These are phyloP conservation scores for Setaria viridis DNA, from an alignment of 202 grass and related monocot genomes.

Conservation along the genomic window DNA sequence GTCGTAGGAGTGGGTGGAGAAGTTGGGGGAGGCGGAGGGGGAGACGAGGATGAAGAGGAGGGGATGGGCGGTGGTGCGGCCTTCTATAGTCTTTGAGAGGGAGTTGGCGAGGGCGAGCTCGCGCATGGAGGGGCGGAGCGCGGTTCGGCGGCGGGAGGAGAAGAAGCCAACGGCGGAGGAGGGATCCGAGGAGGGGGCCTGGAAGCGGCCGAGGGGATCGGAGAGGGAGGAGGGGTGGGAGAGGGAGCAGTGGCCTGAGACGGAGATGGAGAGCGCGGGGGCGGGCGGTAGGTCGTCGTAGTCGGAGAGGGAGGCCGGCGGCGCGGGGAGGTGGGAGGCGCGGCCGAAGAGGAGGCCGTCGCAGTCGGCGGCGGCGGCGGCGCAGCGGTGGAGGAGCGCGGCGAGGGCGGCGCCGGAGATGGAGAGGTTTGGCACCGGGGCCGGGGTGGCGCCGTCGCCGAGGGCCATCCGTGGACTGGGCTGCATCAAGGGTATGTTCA, in stretches of 20 bases:
- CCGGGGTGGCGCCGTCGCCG: constrained; percentile 4
- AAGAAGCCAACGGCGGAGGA: constrained; percentile 66
- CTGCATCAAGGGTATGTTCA: too few relatives aligned
- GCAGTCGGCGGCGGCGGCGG: constrained; percentile 57
- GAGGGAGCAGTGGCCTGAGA: constrained; percentile 52
- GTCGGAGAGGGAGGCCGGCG: constrained; percentile 61
- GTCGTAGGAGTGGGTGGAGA: constrained; percentile 72
- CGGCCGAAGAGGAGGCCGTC: constrained; percentile 79
- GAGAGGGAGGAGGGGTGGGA: constrained; percentile 51
- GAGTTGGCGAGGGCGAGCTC: constrained; percentile 65
- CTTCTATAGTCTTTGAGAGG: constrained; percentile 49
- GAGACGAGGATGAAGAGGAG: constrained; percentile 74
- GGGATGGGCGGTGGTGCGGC: constrained; percentile 32
- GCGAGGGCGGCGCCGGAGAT: constrained; percentile 76
- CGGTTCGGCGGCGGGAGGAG: constrained; percentile 66
- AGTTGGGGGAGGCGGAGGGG: constrained; percentile 51
- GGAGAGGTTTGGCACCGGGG: constrained; percentile 56
- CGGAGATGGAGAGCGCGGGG: constrained; percentile 53
- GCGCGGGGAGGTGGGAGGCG: constrained; percentile 47
- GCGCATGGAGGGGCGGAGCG: constrained; percentile 73
- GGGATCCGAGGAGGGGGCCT: not conserved
- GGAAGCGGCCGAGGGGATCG: constrained; percentile 46
- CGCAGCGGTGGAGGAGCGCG: constrained; percentile 72
- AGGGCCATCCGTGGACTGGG: constrained; percentile 14
- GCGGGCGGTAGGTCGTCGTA: constrained; percentile 48